Evolutionary conservation across 2,329 filamentous ascomycete genomes (phyloP), one percentile per base, ranked within the genome.

Genomic region (Phoma herbarum): DNA sequence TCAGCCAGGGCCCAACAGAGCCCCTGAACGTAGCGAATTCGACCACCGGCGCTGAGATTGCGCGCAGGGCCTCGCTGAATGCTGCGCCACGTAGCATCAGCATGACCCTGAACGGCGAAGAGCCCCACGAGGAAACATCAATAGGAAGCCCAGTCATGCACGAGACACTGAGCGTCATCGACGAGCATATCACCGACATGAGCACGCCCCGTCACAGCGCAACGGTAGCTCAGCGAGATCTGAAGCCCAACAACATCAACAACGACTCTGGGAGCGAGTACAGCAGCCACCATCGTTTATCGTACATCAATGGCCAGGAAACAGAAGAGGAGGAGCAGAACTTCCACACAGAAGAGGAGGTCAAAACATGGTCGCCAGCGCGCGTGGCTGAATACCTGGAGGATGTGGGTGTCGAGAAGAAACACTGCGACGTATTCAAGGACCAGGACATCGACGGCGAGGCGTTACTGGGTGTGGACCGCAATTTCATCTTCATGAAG

Each of bases 391-490:
- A 96, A 70, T 94, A 96, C 73, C 82, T 99, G 39, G 93, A 95
- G 67, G 90, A 90, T 1, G 82, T 88, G 4, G 93, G 93, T 7
- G 90, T 98, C 8, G 94, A 98, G 75, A 88, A 89, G 69, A 88
- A 89, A 66, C 94, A 98, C 68, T 99, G 95, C 73, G 90, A 96
- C 65, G 91, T 98, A 3, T 99, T 99, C 71, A 85, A 90, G 67
- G 93, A 98, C 71, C 94, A 99, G 77, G 95, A 99, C 76, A 98
- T 99, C 57, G 89, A 91, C 2, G 95, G 95, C 47, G 93, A 98
- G 70, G 94, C 98, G 4, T 80, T 99, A 37, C 80, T 99, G 51
- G 92, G 91, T 52, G 96, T 98, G 92, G 93, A 97, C 69, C 94
- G 97, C 79, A 91, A 92, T 57, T 96, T 95, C 37, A 84, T 98